Percentiles rank a stretch among this genome's conserved stretches.
phyloP scores from a whole-genome alignment of 257 asterid species.

The Paraleonurus japonicus region DNA sequence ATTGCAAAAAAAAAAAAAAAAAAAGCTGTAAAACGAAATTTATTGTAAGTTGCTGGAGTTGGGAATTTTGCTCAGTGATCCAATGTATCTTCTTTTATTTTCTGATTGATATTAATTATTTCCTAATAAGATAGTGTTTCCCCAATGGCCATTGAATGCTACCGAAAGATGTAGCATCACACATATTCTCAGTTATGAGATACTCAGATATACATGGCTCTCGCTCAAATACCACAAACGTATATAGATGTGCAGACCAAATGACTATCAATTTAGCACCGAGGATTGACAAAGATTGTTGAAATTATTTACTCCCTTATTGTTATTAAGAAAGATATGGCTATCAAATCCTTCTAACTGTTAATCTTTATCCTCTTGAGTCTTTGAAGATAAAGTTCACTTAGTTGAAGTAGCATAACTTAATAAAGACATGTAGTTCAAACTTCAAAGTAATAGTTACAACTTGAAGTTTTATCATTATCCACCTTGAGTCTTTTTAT shows the following conservation, averaged over 20 bases:
- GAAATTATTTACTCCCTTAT: not conserved
- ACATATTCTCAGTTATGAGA: not conserved
- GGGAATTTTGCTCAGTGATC: constrained; percentile 1
- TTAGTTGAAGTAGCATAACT: not conserved
- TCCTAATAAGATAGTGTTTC: not conserved
- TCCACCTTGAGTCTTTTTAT: not conserved
- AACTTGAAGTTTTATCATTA: not conserved
- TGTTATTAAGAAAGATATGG: not conserved
- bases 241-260: not conserved
- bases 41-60: constrained; percentile 17
- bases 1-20: not conserved
- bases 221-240: not conserved
- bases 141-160: not conserved
- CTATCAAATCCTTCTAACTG: not conserved
- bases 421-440: not conserved
- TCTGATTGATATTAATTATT: not conserved
- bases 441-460: not conserved
- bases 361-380: not conserved
- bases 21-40: not conserved
- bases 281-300: not conserved
- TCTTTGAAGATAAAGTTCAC: not conserved
- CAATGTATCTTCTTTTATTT: not conserved
- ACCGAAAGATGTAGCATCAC: not conserved
- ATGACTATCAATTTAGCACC: not conserved
- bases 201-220: not conserved